phyloP scores from a whole-genome alignment of 2,329 filamentous ascomycete species.

The Aureobasidium subglaciale region DNA sequence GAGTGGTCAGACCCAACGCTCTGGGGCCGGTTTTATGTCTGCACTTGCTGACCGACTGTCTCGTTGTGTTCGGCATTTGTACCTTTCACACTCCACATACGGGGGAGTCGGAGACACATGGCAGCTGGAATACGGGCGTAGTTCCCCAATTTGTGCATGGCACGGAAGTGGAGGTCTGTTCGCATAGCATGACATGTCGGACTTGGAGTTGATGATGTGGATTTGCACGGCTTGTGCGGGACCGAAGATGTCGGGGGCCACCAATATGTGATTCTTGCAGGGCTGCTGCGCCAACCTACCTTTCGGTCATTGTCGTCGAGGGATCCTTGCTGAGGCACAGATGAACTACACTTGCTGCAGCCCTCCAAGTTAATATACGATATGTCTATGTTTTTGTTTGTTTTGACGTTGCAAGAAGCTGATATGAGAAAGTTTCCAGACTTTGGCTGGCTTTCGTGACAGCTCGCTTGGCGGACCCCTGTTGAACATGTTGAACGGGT shows the following conservation, averaged over 20 bases:
- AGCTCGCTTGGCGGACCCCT: slow-evolving; percentile 12
- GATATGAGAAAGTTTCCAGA: background rate
- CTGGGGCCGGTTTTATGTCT: background rate
- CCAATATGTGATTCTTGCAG: slow-evolving; percentile 8
- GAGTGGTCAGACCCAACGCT: background rate
- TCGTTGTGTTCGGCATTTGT: background rate
- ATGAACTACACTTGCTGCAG: background rate
- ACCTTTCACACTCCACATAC: slow-evolving; percentile 1
- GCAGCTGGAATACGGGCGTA: slow-evolving; percentile 12
- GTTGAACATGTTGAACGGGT: background rate
- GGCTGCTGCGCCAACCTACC: slow-evolving; percentile 5
- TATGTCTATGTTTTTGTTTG: background rate
- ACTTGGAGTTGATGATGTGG: slow-evolving; percentile 5
- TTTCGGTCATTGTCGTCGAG: slow-evolving; percentile 3
- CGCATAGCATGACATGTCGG: background rate
- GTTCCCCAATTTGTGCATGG: slow-evolving; percentile 3
- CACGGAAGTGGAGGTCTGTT: background rate
- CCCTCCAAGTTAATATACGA: background rate
- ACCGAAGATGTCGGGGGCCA: slow-evolving; percentile 1
- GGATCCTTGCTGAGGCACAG: background rate
- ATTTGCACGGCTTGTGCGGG: slow-evolving; percentile 10
- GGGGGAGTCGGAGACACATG: background rate
- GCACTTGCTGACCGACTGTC: slow-evolving; percentile 2
- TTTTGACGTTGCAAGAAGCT: background rate
- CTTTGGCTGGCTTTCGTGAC: background rate